Conservation (phyloP, 75 land plant genomes). For the Chamaecyparis obtusa region DNA sequence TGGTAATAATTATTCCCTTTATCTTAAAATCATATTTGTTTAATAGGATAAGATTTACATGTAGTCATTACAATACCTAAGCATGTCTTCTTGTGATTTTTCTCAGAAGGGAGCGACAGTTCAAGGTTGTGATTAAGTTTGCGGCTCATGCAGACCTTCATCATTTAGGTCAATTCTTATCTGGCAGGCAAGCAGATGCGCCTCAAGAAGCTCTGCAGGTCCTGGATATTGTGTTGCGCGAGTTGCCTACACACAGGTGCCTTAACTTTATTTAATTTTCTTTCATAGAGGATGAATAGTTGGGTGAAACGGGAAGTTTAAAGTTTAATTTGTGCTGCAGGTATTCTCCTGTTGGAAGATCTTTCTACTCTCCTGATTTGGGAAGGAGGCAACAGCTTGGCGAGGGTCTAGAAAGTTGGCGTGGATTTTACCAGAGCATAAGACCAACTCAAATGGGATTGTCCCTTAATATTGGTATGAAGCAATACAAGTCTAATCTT, state of each 20-base stretch:
- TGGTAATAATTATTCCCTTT: no score
- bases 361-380: conserved; percentile 89
- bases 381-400: conserved; percentile 78
- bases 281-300: neutral
- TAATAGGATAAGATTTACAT: neutral
- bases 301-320: neutral
- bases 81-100: neutral
- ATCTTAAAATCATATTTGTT: neutral
- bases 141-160: conserved; percentile 95
- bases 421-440: conserved; percentile 97
- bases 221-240: conserved; percentile 91
- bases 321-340: conserved; percentile 25
- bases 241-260: conserved; percentile 85
- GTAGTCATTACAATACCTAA: neutral
- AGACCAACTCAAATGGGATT: conserved; percentile 98
- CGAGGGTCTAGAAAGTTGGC: conserved; percentile 96
- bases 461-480: conserved; percentile 89
- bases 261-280: neutral
- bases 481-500: neutral
- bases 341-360: conserved; percentile 92
- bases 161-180: conserved; percentile 81
- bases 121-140: conserved; percentile 88
- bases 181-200: conserved; percentile 91
- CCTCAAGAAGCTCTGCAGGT: conserved; percentile 98
- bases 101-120: conserved; percentile 70